Evolutionary conservation across 2,329 filamentous ascomycete genomes (phyloP).

Genomic region (Claviceps arundinis): DNA sequence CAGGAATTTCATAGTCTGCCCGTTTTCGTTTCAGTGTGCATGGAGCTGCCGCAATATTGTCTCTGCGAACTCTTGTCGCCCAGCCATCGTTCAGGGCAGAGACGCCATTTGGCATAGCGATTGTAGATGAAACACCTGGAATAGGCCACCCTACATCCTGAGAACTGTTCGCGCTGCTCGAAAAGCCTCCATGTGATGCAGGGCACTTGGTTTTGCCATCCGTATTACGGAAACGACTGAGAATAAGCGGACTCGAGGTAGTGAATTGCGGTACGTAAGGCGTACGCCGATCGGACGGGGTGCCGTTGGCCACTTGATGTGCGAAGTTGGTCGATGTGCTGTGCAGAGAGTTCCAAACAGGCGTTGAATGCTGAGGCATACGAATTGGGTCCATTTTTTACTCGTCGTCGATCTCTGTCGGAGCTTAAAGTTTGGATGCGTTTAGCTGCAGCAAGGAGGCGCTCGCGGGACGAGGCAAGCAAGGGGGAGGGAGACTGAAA

Average conservation of each 20-base stretch:
- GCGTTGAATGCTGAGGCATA: background rate
- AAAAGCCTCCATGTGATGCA: background rate
- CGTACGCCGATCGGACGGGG: background rate
- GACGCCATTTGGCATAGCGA: background rate
- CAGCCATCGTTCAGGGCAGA: no score
- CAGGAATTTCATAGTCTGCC: slow-evolving; percentile 8
- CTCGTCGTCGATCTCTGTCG: background rate
- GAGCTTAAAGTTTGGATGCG: background rate
- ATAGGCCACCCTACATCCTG: no score
- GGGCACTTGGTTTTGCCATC: no score
- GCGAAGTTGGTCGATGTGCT: background rate
- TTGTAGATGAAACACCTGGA: background rate
- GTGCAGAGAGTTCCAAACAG: background rate
- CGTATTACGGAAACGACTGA: slow-evolving; percentile 3
- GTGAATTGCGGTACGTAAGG: slow-evolving; percentile 5
- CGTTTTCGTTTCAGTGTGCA: slow-evolving; percentile 18
- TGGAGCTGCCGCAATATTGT: background rate
- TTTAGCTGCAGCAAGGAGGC: background rate
- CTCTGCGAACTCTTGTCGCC: background rate
- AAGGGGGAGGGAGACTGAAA: background rate
- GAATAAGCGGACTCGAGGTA: slow-evolving; percentile 1
- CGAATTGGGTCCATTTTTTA: background rate
- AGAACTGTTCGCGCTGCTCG: background rate
- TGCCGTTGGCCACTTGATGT: background rate
- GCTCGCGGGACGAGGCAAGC: background rate